Evolutionary conservation across 108 stramenopile genomes (phyloP).

Genomic region (Mayamaea pseudoterrestris): DNA sequence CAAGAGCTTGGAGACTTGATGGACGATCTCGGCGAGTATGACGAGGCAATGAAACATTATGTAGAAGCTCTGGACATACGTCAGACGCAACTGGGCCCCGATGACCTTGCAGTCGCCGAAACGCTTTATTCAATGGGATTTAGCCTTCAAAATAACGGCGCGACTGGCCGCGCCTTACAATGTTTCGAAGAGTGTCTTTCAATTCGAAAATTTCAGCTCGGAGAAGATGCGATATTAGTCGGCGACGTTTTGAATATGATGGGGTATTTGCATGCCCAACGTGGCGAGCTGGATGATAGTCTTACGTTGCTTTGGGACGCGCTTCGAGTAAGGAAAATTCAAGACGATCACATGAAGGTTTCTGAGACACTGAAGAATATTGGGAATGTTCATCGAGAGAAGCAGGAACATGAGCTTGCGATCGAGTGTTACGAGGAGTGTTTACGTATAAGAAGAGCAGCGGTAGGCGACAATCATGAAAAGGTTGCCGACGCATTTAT

Average conservation of each 20-base stretch:
- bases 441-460: slow-evolving; percentile 41
- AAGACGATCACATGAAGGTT: slow-evolving; percentile 50
- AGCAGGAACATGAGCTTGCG: slow-evolving; percentile 37
- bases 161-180: slow-evolving; percentile 36
- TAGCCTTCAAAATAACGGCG: slow-evolving; percentile 38
- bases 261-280: slow-evolving; percentile 54
- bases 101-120: slow-evolving; percentile 47
- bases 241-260: slow-evolving; percentile 71
- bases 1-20: slow-evolving; percentile 68
- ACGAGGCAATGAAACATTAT: slow-evolving; percentile 48
- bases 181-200: slow-evolving; percentile 51
- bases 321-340: slow-evolving; percentile 44
- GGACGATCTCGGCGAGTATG: slow-evolving; percentile 52
- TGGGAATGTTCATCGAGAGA: slow-evolving; percentile 62
- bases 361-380: slow-evolving; percentile 73
- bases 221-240: slow-evolving; percentile 41
- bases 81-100: slow-evolving; percentile 27
- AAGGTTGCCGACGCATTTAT: slow-evolving; percentile 55
- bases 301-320: slow-evolving; percentile 43
- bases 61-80: slow-evolving; percentile 55
- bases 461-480: slow-evolving; percentile 38
- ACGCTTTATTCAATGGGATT: slow-evolving; percentile 66
- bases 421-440: slow-evolving; percentile 60
- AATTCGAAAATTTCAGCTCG: slow-evolving; percentile 47
- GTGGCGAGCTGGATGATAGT: slow-evolving; percentile 43